phyloP scores from a whole-genome alignment of 495 filamentous ascomycete genomes.

The Podospora appendiculata region DNA sequence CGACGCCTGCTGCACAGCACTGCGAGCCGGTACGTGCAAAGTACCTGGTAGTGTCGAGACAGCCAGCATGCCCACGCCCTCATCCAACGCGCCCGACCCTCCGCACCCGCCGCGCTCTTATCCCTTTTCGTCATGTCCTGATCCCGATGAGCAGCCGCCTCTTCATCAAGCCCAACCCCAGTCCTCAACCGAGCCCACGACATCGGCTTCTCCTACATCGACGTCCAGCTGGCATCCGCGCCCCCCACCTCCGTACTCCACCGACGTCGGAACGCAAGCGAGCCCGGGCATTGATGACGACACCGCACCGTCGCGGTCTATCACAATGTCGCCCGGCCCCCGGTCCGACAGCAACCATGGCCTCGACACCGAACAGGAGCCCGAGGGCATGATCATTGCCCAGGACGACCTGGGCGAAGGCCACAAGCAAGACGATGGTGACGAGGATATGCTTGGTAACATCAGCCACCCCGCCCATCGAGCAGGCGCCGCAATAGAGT shows the following conservation, averaged over 20 bases:
- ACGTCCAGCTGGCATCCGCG: slow-evolving; percentile 16
- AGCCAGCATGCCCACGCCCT: slow-evolving; percentile 45
- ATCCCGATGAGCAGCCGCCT: slow-evolving; percentile 20
- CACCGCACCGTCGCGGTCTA: slow-evolving; percentile 19
- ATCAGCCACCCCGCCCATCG: no score
- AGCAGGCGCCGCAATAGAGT: no score
- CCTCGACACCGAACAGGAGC: slow-evolving; percentile 15
- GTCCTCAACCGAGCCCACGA: slow-evolving; percentile 1
- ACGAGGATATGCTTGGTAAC: slow-evolving; percentile 16
- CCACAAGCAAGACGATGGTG: slow-evolving; percentile 29
- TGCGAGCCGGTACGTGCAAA: no score
- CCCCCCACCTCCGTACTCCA: slow-evolving; percentile 4
- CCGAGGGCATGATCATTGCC: slow-evolving; percentile 1
- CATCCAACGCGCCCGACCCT: slow-evolving; percentile 29
- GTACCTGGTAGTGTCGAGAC: not conserved
- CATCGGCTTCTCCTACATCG: slow-evolving; percentile 4
- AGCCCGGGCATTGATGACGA: slow-evolving; percentile 18
- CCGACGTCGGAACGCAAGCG: slow-evolving; percentile 5
- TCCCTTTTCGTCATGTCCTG: slow-evolving; percentile 38
- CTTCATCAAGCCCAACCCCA: slow-evolving; percentile 1
- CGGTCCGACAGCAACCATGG: slow-evolving; percentile 19
- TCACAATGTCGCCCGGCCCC: slow-evolving; percentile 29
- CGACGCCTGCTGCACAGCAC: no score
- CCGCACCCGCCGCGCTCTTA: slow-evolving; percentile 22
- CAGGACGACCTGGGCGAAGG: slow-evolving; percentile 14